Conservation (phyloP, 1,139 yeast genomes). For the Suhomyces coccinellae region DNA sequence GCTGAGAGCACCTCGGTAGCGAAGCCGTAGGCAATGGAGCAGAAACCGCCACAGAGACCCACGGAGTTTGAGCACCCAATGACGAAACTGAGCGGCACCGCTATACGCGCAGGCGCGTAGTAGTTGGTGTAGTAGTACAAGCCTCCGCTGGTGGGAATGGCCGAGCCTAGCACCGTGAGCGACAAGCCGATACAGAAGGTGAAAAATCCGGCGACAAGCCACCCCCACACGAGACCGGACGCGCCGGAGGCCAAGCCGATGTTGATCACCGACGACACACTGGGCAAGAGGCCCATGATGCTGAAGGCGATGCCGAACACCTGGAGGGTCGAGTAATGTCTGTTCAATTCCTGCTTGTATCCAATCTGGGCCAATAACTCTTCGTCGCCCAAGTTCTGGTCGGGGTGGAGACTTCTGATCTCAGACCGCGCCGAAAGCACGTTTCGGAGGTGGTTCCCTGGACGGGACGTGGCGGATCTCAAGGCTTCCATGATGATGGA, state of each 20-base stretch:
- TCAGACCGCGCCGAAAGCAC: slow-evolving; percentile 12
- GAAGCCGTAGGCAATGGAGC: slow-evolving; percentile 43
- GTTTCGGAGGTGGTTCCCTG: slow-evolving; percentile 9
- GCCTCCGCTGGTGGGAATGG: slow-evolving; percentile 68
- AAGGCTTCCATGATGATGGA: slow-evolving; percentile 6
- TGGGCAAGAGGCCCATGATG: slow-evolving; percentile 54
- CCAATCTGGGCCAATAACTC: slow-evolving; percentile 55
- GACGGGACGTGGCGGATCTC: slow-evolving; percentile 5
- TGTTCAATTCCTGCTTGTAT: slow-evolving; percentile 50
- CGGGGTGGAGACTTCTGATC: slow-evolving; percentile 22
- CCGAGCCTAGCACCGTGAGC: slow-evolving; percentile 65
- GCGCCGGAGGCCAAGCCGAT: slow-evolving; percentile 52
- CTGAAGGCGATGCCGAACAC: slow-evolving; percentile 56
- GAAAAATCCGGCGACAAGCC: slow-evolving; percentile 62
- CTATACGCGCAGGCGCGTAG: slow-evolving; percentile 32
- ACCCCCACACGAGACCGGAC: slow-evolving; percentile 68
- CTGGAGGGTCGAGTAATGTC: slow-evolving; percentile 50
- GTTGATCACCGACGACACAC: slow-evolving; percentile 40
- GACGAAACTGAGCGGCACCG: slow-evolving; percentile 38
- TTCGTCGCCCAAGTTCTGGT: slow-evolving; percentile 37
- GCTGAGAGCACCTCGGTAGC: slow-evolving; percentile 39
- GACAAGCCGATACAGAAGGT: slow-evolving; percentile 58
- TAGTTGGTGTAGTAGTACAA: slow-evolving; percentile 50
- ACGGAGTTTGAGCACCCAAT: slow-evolving; percentile 39
- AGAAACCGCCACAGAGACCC: slow-evolving; percentile 38